Evolutionary conservation across 2,329 filamentous ascomycete genomes (phyloP).

Genomic region (Biscogniauxia mediterranea): DNA sequence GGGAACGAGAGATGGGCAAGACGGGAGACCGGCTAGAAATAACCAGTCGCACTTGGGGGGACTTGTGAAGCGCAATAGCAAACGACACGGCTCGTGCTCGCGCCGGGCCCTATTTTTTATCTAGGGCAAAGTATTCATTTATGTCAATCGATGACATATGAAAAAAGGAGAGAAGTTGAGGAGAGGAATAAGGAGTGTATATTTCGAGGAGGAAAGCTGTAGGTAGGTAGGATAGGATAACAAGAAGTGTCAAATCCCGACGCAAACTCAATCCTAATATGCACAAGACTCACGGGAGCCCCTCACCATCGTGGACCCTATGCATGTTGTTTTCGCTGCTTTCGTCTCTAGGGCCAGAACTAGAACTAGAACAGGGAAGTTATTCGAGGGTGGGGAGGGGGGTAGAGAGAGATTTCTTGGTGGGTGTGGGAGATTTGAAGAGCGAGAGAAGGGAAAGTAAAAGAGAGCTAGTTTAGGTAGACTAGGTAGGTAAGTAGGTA

Average conservation of each 20-base stretch:
- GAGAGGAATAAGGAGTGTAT: neutral
- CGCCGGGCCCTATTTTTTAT: neutral
- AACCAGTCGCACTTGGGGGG: neutral
- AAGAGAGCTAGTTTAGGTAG: neutral
- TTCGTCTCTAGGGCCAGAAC: neutral
- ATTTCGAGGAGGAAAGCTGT: neutral
- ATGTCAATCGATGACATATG: slow-evolving; percentile 1
- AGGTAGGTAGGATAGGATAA: neutral
- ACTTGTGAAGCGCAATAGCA: neutral
- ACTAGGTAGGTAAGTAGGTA: too few relatives aligned
- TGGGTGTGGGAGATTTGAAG: neutral
- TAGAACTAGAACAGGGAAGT: neutral
- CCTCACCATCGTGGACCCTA: neutral
- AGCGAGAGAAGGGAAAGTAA: neutral
- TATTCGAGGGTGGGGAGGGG: neutral
- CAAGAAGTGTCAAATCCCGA: neutral
- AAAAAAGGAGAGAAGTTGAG: slow-evolving; percentile 2
- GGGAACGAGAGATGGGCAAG: slow-evolving; percentile 3
- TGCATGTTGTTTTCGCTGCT: neutral
- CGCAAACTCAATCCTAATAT: neutral
- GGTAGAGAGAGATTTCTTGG: neutral
- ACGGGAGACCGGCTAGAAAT: slow-evolving; percentile 3
- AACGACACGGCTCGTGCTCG: neutral
- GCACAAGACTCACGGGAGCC: neutral
- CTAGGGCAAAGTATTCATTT: slow-evolving; percentile 1